phyloP scores from a whole-genome alignment of 2,329 filamentous ascomycete species.

The Hypoxylon sp. region DNA sequence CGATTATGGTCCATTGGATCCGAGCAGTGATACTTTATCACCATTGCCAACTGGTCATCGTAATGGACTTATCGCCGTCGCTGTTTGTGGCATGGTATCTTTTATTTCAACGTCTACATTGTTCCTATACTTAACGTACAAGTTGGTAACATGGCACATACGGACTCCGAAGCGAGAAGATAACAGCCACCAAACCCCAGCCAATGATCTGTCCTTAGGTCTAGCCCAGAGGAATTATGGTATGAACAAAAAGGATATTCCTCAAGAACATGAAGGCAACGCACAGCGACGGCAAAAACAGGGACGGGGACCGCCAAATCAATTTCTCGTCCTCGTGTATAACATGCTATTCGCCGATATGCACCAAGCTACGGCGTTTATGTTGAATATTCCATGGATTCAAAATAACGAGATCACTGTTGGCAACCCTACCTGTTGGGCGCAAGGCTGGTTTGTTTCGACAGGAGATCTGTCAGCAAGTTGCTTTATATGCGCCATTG shows the following conservation, averaged over 20 bases:
- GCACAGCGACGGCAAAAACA: neutral
- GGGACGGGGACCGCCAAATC: slow-evolving; percentile 66
- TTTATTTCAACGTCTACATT: slow-evolving; percentile 56
- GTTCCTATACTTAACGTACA: slow-evolving; percentile 56
- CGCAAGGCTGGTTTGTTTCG: slow-evolving; percentile 78
- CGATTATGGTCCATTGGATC: slow-evolving; percentile 32
- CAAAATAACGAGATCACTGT: slow-evolving; percentile 67
- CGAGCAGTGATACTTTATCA: slow-evolving; percentile 49
- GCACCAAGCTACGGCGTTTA: slow-evolving; percentile 75
- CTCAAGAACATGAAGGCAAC: slow-evolving; percentile 21
- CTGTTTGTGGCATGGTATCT: slow-evolving; percentile 57
- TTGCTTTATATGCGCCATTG: slow-evolving; percentile 77
- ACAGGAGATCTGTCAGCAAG: slow-evolving; percentile 76
- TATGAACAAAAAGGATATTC: slow-evolving; percentile 30
- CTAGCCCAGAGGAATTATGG: slow-evolving; percentile 45
- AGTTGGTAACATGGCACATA: slow-evolving; percentile 56
- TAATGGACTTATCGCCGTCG: slow-evolving; percentile 58
- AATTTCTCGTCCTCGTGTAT: slow-evolving; percentile 78
- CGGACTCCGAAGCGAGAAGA: slow-evolving; percentile 43
- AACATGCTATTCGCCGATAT: slow-evolving; percentile 79
- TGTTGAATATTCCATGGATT: slow-evolving; percentile 74
- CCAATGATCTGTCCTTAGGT: slow-evolving; percentile 42
- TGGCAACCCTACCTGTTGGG: slow-evolving; percentile 68
- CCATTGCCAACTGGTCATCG: slow-evolving; percentile 56
- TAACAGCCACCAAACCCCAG: slow-evolving; percentile 29